A percentile compares a stretch with the other conserved stretches of the same genome.
Evolutionary conservation across 2,329 filamentous ascomycete genomes (phyloP).

Genomic region (Trichoderma koningii): DNA sequence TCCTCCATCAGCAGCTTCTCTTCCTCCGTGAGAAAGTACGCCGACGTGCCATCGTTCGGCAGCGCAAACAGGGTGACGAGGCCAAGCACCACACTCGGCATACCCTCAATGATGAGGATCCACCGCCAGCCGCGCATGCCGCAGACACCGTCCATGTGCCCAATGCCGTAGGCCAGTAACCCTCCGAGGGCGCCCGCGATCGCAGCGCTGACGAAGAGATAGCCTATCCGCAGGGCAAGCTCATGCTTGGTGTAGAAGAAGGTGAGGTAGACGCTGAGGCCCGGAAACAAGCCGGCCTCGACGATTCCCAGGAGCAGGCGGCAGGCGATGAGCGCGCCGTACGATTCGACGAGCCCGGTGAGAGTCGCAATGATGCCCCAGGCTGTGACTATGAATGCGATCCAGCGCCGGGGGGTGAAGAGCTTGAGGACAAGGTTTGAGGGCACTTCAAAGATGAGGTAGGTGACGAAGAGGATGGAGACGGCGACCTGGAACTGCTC

Average conservation of each 20-base stretch:
- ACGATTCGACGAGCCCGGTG: slow-evolving; percentile 68
- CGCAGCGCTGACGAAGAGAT: slow-evolving; percentile 71
- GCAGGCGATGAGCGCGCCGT: slow-evolving; percentile 65
- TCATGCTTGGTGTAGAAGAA: slow-evolving; percentile 76
- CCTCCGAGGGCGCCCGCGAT: slow-evolving; percentile 73
- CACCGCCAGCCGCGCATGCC: slow-evolving; percentile 71
- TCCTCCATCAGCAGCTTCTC: slow-evolving; percentile 67
- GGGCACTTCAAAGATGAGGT: slow-evolving; percentile 62
- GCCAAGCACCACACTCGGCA: slow-evolving; percentile 46
- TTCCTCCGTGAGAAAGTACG: slow-evolving; percentile 58
- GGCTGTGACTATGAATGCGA: slow-evolving; percentile 63
- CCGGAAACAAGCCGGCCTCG: slow-evolving; percentile 71
- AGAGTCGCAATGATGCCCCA: slow-evolving; percentile 72
- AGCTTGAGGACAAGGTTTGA: slow-evolving; percentile 66
- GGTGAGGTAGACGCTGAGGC: slow-evolving; percentile 68
- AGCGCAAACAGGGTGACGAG: slow-evolving; percentile 40
- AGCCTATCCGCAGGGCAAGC: slow-evolving; percentile 70
- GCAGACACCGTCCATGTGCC: slow-evolving; percentile 67
- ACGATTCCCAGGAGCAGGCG: slow-evolving; percentile 68
- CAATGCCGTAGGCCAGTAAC: slow-evolving; percentile 71
- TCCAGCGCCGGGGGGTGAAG: slow-evolving; percentile 62
- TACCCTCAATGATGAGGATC: slow-evolving; percentile 62
- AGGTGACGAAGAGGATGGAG: slow-evolving; percentile 69
- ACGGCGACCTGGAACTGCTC: slow-evolving; percentile 70
- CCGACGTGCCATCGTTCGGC: slow-evolving; percentile 50